Evolutionary conservation across 2,329 filamentous ascomycete species (phyloP), one percentile per base, ranked within the genome.

Genomic region (Pseudogymnoascus verrucosus): DNA sequence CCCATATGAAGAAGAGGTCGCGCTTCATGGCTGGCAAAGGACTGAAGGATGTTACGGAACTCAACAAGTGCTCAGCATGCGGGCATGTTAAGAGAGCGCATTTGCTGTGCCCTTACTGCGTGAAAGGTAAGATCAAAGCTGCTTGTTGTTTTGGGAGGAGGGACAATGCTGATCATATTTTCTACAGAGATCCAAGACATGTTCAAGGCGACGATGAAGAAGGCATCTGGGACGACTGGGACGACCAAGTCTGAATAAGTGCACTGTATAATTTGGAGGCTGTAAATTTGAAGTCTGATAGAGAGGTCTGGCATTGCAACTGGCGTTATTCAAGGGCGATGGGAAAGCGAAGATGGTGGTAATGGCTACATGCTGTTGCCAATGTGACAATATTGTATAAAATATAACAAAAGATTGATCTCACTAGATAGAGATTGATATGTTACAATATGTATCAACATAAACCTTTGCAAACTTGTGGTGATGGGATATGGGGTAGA

Each of bases 21-120:
- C 86, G 96, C 71, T 92, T 96, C 74, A 89, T 98, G 88, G 93
- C 93, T 23, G 95, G 95, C 72, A 99, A 99, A 79, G 93, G 88
- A 51, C 77, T 99, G 70, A 90, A 96, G 78, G 95, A 99, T 74
- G 87, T 96, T 64, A 95, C 89, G 67, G 84, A 85, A 62, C 78
- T 99, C 69, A 96, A 92, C 79, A 90, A 86, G 73, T 99, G 95
- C 74, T 90, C 93, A 0, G 90, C 87, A 12, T 99, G 95, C 71
- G 96, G 95, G 60, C 84, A 89, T 73, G 79, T 86, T 26, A 99
- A 99, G 81, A 87, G 91, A 74, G 88, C 91, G 72, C 95, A 99
- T 79, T 80, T 92, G 37, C 76, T 99, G 68, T 99, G 95, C 76
- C 87, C 91, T 19, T 87, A 90, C 72, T 99, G 95, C 76, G 87